A percentile compares a stretch with the other conserved stretches of the same genome.
Conservation (phyloP, 2,329 filamentous ascomycete genomes). For the Botrytis fragariae region DNA sequence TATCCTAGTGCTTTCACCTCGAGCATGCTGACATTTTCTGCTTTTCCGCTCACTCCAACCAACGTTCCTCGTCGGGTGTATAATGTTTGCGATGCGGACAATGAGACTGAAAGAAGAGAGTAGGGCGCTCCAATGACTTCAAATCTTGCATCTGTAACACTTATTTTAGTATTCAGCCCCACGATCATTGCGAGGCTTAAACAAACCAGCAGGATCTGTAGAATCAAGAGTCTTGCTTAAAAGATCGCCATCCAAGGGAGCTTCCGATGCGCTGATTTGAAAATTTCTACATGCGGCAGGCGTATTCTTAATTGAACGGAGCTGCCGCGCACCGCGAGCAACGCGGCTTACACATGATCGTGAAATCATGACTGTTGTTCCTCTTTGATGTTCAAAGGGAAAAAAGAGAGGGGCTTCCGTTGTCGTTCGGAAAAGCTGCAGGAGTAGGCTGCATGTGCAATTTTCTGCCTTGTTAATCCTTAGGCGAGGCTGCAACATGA, state of each 20-base stretch:
- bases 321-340: conserved; percentile 32
- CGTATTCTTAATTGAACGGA: conserved; percentile 24
- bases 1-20: conserved; percentile 14
- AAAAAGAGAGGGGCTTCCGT: conserved; percentile 13
- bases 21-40: conserved; percentile 69
- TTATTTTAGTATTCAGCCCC: conserved; percentile 15
- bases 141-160: conserved; percentile 76
- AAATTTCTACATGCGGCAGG: conserved; percentile 50
- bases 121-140: conserved; percentile 90
- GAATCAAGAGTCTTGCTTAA: conserved; percentile 51
- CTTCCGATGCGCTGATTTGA: conserved; percentile 60
- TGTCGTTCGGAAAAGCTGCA: conserved; percentile 18
- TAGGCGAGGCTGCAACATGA: conserved; percentile 18
- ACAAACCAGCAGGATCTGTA: conserved; percentile 33
- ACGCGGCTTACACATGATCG: conserved; percentile 31
- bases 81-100: conserved; percentile 89
- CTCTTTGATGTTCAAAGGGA: conserved; percentile 15
- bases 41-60: conserved; percentile 83
- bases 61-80: conserved; percentile 91
- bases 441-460: conserved; percentile 9
- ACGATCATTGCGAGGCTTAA: not conserved
- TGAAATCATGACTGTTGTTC: conserved; percentile 35
- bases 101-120: conserved; percentile 87
- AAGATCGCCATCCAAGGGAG: conserved; percentile 52
- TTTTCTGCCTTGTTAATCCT: conserved; percentile 21